Evolutionary conservation across 805 yeast species (phyloP).

Genomic region (Hanseniaspora pseudoguilliermondii): DNA sequence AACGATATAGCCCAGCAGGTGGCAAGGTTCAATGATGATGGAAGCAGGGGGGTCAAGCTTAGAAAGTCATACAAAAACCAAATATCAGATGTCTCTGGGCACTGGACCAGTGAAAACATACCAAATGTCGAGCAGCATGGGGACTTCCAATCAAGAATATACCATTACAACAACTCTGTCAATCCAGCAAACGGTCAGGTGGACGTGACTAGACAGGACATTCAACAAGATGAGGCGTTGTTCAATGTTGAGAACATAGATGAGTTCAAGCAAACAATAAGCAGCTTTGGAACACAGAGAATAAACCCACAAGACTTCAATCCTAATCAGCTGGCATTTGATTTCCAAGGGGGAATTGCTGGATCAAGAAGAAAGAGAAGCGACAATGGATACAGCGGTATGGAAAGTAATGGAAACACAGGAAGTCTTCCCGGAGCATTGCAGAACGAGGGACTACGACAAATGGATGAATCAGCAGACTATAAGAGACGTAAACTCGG

Average conservation of each 20-base stretch:
- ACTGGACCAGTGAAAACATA: constrained; percentile 37
- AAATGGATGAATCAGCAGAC: constrained; percentile 4
- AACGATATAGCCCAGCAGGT: constrained; percentile 60
- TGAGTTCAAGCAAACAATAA: neutral
- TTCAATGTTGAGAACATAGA: constrained; percentile 4
- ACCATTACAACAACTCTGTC: constrained; percentile 22
- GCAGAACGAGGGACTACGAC: neutral
- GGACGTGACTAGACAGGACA: constrained; percentile 22
- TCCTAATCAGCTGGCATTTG: constrained; percentile 5
- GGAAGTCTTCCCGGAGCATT: neutral
- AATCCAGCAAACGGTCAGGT: constrained; percentile 7
- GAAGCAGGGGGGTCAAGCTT: constrained; percentile 81
- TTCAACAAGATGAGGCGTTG: constrained; percentile 7
- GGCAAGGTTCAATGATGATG: constrained; percentile 77
- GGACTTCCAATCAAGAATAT: constrained; percentile 25
- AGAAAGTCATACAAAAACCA: constrained; percentile 93
- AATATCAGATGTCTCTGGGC: constrained; percentile 73
- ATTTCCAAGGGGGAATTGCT: neutral
- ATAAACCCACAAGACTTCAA: constrained; percentile 6
- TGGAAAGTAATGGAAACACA: neutral
- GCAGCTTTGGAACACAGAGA: constrained; percentile 3
- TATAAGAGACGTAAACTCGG: constrained; percentile 9
- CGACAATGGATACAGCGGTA: neutral
- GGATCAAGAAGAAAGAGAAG: constrained; percentile 8
- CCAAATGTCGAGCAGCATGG: constrained; percentile 37